Base-by-base conservation (phyloP, 768 basidiomycete species). In the Leccinum truebloodii region DNA sequence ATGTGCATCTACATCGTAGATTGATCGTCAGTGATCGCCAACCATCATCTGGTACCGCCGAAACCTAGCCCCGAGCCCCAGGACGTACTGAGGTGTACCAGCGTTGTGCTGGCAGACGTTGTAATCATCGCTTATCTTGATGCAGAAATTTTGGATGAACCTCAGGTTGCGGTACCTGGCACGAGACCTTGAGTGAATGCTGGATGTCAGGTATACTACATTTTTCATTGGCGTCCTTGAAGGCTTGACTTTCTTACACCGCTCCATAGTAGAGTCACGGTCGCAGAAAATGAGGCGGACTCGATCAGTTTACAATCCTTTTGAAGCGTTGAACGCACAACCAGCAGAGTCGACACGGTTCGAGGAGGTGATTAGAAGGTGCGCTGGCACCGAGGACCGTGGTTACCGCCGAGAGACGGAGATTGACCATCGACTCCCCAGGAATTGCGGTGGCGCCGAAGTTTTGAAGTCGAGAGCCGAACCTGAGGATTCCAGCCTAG, bases 21-120 rank as follows among this genome's bases (percentile, higher is more conserved):
- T 54, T 39, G n/a, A 55, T 65, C 34, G 14, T 59, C 22, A 64
- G 28, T 28, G 24, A 30, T 51, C 13, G 2, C 20, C 24, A 39
- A 18, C 8, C 8, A 14, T 26, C 34, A 32, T 9, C 10, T 24
- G 39, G 28, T 22, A 3, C 7, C 8, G 7, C 24, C 22, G 20
- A 50, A 53, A 16, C 12, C 24, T n/a, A 53, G 5, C 28, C 8
- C 13, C 6, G 4, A 44, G n/a, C 9, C n/a, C n/a, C 41, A n/a
- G 16, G 3, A 35, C 3, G 32, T 44, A 20, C n/a, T 12, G n/a
- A 44, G 41, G 41, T 44, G 10, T 20, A n/a, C 41, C 41, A 44
- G 41, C 10, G 10, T 44, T n/a, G 41, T 44, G 4, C n/a, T 30
- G 28, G 28, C n/a, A 44, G 10, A 44, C 2, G 41, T 44, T 20